Evolutionary conservation across 2,329 filamentous ascomycete species (phyloP), one percentile per base, ranked within the genome.

Genomic region (Xylariaceae sp.): DNA sequence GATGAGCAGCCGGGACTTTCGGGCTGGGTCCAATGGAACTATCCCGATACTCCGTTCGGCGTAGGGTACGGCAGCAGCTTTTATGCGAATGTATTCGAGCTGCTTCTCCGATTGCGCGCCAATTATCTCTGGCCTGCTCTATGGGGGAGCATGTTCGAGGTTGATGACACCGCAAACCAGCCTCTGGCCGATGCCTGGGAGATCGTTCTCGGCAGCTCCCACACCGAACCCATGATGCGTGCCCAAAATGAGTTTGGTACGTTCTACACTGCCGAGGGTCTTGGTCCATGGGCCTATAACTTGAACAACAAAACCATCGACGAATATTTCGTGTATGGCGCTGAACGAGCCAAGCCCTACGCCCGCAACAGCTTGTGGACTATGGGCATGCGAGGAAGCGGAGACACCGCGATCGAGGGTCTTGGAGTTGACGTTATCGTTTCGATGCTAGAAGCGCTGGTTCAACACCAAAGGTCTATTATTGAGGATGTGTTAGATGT

Each of bases 111-210:
- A 6, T 69, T 85, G 19, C 74, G 79, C 29, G 84, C 84, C 13
- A 89, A 89, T 60, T 88, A 87, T 54, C 67, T 89, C 37, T 89
- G 85, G 85, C 85, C 85, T 0, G 76, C 83, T 1, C 70, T 79
- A 26, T 89, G 84, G 85, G 76, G 73, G 4, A 76, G 73, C 48
- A 86, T 87, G 72, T 85, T 88, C 54, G 79, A 81, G 55, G 74
- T 86, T 1, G 85, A 89, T 46, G 85, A 89, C 55, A 69, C 76
- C 3, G 69, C 73, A 22, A 88, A 81, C 51, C 81, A 86, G 55
- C 77, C 80, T 0, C 71, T 86, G 4, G 81, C 84, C 0, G 81
- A 89, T 52, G 82, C 82, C n/a, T 88, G 80, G 56, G 84, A 81
- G 31, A 78, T 89, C 42, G 83, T 88, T 1, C 78, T 89, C 57